phyloP scores from a whole-genome alignment of 352 stramenopile species.

The Globisporangium nunn region DNA sequence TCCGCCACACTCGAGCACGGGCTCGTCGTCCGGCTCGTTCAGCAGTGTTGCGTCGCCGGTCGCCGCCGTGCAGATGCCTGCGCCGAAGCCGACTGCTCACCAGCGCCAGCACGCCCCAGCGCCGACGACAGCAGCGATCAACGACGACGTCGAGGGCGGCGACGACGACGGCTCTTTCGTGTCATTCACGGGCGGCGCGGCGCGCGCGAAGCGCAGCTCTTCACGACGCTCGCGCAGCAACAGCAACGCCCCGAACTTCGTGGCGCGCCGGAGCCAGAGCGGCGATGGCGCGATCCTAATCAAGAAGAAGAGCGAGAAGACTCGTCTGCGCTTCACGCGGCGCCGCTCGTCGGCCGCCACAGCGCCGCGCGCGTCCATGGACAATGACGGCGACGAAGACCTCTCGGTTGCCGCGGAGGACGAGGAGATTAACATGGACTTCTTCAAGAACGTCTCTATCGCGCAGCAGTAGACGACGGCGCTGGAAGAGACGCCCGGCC shows the following conservation, averaged over 20 bases:
- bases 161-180: constrained; percentile 16
- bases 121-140: background rate
- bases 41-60: constrained; percentile 7
- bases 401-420: constrained; percentile 23
- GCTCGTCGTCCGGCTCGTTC: constrained; percentile 13
- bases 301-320: constrained; percentile 20
- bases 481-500: too few species aligned
- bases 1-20: constrained; percentile 13
- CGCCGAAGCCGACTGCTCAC: background rate
- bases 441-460: constrained; percentile 44
- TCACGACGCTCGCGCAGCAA: constrained; percentile 2
- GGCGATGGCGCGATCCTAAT: constrained; percentile 7
- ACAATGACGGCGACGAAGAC: constrained; percentile 25
- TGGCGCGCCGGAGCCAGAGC: background rate
- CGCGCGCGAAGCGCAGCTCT: constrained; percentile 2
- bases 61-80: background rate
- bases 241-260: constrained; percentile 1
- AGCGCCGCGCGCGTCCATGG: constrained; percentile 15
- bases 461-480: constrained; percentile 12
- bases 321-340: constrained; percentile 32
- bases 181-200: constrained; percentile 14
- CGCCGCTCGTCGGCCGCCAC: constrained; percentile 15
- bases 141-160: constrained; percentile 2
- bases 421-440: constrained; percentile 74
- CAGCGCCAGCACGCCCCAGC: background rate